Evolutionary conservation across 1,284 basidiomycete genomes (phyloP), one percentile per base, ranked within the genome.

Genomic region (Gomphus bonarii): DNA sequence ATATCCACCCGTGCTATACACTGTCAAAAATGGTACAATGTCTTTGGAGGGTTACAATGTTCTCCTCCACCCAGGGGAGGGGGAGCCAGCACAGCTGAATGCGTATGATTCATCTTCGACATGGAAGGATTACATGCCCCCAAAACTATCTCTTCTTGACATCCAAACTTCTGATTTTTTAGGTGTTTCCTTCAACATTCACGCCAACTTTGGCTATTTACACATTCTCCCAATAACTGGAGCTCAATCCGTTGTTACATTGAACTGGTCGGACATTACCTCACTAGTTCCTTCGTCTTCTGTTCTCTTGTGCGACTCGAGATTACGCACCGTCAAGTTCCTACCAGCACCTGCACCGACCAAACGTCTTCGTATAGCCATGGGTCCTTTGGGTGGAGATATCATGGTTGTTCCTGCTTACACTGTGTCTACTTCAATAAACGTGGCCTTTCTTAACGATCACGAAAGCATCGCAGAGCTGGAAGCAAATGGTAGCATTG

Each of bases 61-160:
- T 25, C 77, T 72, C 1, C 52, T 81, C 35, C 80, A 75, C 74
- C 69, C 82, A 3, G 76, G 78, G 6, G 58, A 61, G 9, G 75
- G 73, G 10, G 58, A 62, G 10, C 65, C 33, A 8, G 18, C 28
- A 3, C 5, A 33, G 49, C 22, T 36, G 36, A 22, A 36, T 6
- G 36, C 18, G 33, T 51, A 25, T 33, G 20, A 7, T 22, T 38
- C 14, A 22, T 16, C 12, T 4, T 35, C 31, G n/a, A 51, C 50
- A 22, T 51, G 50, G 50, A 25, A 25, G 50, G 36, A 33, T 22
- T 11, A 12, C 22, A 36, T 38, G 16, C n/a, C 33, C 50, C 28
- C n/a, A 8, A 20, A 3, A 20, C 7, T n/a, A 25, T 22, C 33
- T 38, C 14, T 22, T 20, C 33, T 51, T 18, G 36, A 51, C 9